These are phyloP conservation scores for Fusarium marasasianum DNA, from an alignment of 2,329 filamentous ascomycete species.

Conservation along the genomic window DNA sequence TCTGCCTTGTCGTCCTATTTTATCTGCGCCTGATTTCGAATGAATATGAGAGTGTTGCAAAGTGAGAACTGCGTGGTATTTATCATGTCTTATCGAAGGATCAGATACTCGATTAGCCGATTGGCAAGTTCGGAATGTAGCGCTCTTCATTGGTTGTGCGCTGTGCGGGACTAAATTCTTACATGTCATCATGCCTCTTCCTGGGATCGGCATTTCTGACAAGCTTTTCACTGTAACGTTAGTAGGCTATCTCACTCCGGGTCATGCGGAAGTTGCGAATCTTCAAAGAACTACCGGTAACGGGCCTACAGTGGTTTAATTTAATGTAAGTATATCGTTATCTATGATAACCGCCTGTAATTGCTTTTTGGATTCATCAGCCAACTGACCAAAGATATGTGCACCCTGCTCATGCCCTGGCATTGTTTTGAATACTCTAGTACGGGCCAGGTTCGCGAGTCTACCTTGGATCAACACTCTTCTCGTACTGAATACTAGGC, in stretches of 20 bases:
- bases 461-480: background rate
- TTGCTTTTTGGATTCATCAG: too few species aligned
- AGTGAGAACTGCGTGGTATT: background rate
- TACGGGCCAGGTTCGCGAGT: background rate
- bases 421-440: background rate
- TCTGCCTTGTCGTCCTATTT: background rate
- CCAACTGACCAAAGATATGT: too few species aligned
- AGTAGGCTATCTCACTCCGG: accelerated
- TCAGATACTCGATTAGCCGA: background rate
- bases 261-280: background rate
- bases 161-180: background rate
- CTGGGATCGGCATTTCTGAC: background rate
- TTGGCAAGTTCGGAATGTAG: background rate
- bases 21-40: accelerated
- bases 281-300: too few species aligned
- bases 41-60: accelerated
- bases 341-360: too few species aligned
- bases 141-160: background rate
- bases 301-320: too few species aligned
- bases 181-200: background rate
- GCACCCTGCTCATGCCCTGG: background rate
- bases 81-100: background rate
- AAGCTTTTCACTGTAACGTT: background rate
- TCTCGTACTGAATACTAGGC: background rate
- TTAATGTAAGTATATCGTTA: too few species aligned